phyloP scores from a whole-genome alignment of 345 rosid species.

The Syzygium aqueum region DNA sequence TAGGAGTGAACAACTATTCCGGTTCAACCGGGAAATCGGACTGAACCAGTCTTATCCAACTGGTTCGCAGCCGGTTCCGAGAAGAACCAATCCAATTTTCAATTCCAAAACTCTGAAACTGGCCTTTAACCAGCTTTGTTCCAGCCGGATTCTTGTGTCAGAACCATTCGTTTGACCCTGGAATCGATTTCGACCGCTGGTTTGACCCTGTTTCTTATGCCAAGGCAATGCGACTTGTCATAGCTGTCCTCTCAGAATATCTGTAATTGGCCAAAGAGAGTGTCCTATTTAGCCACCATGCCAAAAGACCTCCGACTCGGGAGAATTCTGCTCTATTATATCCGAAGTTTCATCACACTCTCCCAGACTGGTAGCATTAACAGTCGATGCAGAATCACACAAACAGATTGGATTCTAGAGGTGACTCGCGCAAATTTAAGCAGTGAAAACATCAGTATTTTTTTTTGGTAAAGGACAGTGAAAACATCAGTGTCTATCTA shows the following conservation, averaged over 20 bases:
- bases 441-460: not conserved
- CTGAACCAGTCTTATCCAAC: not conserved
- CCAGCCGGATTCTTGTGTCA: not conserved
- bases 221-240: not conserved
- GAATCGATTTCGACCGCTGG: not conserved
- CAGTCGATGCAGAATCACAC: not conserved
- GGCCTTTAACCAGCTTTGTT: not conserved
- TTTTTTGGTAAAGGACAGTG: too few species aligned
- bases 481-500: not conserved
- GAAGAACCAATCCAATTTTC: not conserved
- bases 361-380: not conserved
- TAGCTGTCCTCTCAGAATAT: not conserved
- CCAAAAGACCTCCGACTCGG: not conserved
- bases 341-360: not conserved
- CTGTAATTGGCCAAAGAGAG: not conserved
- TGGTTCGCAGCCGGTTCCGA: not conserved
- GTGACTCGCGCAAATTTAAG: not conserved
- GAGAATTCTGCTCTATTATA: not conserved
- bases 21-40: not conserved
- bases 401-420: not conserved
- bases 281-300: not conserved
- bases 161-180: not conserved
- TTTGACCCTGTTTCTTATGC: not conserved
- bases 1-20: not conserved
- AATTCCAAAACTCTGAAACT: not conserved